Percentiles rank a stretch among this genome's conserved stretches.
Evolutionary conservation across 805 yeast genomes (phyloP).

Genomic region (Candida piceae): DNA sequence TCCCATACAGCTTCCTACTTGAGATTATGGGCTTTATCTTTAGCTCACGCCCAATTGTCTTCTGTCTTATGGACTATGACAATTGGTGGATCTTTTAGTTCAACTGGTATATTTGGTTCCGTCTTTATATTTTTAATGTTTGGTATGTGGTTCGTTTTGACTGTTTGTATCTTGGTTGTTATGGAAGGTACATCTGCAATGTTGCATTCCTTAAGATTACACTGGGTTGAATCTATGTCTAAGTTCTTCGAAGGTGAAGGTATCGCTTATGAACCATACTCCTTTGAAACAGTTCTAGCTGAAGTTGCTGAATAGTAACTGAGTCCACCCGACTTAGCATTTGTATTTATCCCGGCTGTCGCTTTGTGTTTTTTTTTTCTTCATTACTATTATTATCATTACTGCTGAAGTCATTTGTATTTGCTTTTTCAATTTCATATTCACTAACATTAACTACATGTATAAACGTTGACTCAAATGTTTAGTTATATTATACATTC

Average conservation of each 20-base stretch:
- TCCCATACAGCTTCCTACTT: conserved; percentile 77
- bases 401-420: no score
- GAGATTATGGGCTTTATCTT: conserved; percentile 73
- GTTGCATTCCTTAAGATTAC: conserved; percentile 71
- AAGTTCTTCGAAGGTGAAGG: conserved; percentile 79
- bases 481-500: no score
- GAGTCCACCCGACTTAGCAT: background rate
- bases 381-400: no score
- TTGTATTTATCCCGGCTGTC: no score
- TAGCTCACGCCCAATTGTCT: conserved; percentile 77
- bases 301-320: background rate
- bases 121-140: conserved; percentile 55
- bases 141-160: conserved; percentile 71
- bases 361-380: no score
- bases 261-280: conserved; percentile 59
- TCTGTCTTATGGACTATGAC: conserved; percentile 77
- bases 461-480: no score
- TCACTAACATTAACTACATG: no score
- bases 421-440: no score
- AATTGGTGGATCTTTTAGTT: conserved; percentile 40
- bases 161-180: conserved; percentile 62
- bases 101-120: conserved; percentile 50
- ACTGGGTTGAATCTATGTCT: conserved; percentile 82
- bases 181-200: conserved; percentile 87
- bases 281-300: conserved; percentile 26